Conservation (phyloP, 1,139 yeast species). For the Candida neerlandica region DNA sequence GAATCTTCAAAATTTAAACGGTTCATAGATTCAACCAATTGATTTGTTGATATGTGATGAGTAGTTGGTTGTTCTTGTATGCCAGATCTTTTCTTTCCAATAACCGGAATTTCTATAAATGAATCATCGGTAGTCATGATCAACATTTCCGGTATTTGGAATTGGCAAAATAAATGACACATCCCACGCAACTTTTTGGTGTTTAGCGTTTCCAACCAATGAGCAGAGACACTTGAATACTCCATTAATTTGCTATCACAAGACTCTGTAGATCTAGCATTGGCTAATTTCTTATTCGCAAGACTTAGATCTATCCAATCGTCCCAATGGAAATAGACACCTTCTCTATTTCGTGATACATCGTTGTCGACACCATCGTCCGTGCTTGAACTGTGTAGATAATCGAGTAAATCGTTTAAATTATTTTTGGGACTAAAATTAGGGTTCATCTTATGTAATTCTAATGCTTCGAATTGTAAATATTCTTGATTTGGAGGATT, state of each 20-base stretch:
- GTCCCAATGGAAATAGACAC: slow-evolving; percentile 45
- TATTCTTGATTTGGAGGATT: slow-evolving; percentile 25
- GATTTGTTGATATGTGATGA: slow-evolving; percentile 12
- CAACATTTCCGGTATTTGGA: slow-evolving; percentile 32
- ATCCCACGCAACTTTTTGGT: slow-evolving; percentile 39
- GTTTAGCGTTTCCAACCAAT: slow-evolving; percentile 37
- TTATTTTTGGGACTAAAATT: slow-evolving; percentile 33
- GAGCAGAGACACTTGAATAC: slow-evolving; percentile 36
- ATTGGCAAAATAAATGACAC: slow-evolving; percentile 37
- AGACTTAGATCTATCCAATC: slow-evolving; percentile 42
- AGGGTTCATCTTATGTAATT: slow-evolving; percentile 22
- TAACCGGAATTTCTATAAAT: slow-evolving; percentile 34
- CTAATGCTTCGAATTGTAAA: slow-evolving; percentile 28
- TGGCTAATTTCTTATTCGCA: slow-evolving; percentile 25
- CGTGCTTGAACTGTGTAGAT: slow-evolving; percentile 12
- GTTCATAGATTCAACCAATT: slow-evolving; percentile 17
- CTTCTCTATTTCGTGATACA: slow-evolving; percentile 13
- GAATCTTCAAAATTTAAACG: slow-evolving; percentile 8
- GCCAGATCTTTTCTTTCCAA: slow-evolving; percentile 30
- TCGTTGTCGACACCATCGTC: not conserved
- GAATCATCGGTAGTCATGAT: slow-evolving; percentile 29
- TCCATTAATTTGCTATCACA: slow-evolving; percentile 26
- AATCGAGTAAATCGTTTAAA: slow-evolving; percentile 24
- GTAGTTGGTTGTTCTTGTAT: not conserved
- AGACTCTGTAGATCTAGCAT: slow-evolving; percentile 22